Evolutionary conservation across 1,284 basidiomycete species (phyloP).

Genomic region (Trichosporon ovoides): DNA sequence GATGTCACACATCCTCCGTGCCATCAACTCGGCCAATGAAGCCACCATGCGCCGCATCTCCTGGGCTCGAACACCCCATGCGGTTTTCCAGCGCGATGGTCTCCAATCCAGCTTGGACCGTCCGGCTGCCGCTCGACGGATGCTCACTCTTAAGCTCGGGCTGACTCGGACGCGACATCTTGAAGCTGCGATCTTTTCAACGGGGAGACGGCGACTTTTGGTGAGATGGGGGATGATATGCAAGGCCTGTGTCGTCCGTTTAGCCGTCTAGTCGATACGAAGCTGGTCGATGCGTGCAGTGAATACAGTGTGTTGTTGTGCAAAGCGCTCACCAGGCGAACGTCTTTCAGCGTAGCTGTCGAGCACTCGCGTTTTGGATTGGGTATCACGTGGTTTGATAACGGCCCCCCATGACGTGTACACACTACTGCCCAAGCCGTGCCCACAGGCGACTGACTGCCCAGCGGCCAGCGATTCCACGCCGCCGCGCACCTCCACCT

Average conservation of each 20-base stretch:
- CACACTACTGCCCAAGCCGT: too few relatives aligned
- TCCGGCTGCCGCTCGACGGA: neutral
- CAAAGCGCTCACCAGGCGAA: neutral
- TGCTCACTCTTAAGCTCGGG: conserved; percentile 81
- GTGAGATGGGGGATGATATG: neutral
- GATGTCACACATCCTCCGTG: too few relatives aligned
- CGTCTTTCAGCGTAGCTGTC: neutral
- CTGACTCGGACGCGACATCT: conserved; percentile 84
- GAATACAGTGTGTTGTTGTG: conserved; percentile 1
- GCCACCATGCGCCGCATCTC: too few relatives aligned
- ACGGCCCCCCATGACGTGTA: neutral
- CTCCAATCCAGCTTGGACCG: neutral
- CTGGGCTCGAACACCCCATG: neutral
- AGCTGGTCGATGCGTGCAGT: neutral
- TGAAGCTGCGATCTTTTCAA: conserved; percentile 15
- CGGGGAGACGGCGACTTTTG: neutral
- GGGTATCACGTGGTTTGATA: neutral
- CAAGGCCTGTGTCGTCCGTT: neutral
- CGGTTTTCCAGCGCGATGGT: neutral
- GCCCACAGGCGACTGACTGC: neutral
- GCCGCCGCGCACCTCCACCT: neutral
- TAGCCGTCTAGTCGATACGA: neutral
- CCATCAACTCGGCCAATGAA: too few relatives aligned
- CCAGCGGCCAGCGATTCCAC: neutral
- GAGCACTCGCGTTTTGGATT: neutral